Base-by-base conservation (phyloP, 441 rosid genomes). In the Populus tomentosa region DNA sequence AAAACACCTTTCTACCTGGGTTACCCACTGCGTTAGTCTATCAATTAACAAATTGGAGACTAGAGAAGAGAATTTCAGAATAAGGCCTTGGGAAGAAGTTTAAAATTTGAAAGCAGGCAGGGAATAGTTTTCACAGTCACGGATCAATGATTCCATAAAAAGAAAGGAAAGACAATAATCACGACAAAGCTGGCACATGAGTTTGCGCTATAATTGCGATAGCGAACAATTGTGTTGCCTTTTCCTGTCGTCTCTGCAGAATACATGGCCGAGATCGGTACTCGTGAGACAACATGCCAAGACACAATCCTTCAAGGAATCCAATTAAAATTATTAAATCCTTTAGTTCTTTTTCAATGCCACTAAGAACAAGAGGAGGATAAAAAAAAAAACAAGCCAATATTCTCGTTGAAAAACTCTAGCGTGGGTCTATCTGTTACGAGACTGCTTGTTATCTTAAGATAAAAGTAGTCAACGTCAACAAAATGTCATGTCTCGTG, bases 111-210 rank as follows among this genome's bases (percentile, higher is more conserved):
- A 76, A 59, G 65, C 62, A 20, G 32, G 32, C 5, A 5, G 56
- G 32, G 32, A 30, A 30, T 30, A 30, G 18, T 56, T 53, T 46
- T 46, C 36, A 71, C 30, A 79, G 84, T 83, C 86, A 81, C 88
- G 85, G 88, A 73, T 80, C 76, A 4, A 77, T 77, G 74, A 79
- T 71, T 80, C 80, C 79, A 81, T 71, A 71, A 73, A 77, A 70
- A 30, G 68, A 71, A 71, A 75, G 46, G 67, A 35, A 84, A 76
- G 81, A 84, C 85, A 80, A 77, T 75, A 75, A 71, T 68, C 64
- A 66, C 81, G 88, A 86, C 88, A 83, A 83, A 75, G 62, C 32
- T 76, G 81, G 71, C 84, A 78, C 81, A 80, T 46, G 76, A 80
- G 76, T 76, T 83, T 79, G 62, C 83, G 32, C 76, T 81, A 64